Evolutionary conservation across 2,329 filamentous ascomycete species (phyloP).

Genomic region (Aspergillus intermedius): DNA sequence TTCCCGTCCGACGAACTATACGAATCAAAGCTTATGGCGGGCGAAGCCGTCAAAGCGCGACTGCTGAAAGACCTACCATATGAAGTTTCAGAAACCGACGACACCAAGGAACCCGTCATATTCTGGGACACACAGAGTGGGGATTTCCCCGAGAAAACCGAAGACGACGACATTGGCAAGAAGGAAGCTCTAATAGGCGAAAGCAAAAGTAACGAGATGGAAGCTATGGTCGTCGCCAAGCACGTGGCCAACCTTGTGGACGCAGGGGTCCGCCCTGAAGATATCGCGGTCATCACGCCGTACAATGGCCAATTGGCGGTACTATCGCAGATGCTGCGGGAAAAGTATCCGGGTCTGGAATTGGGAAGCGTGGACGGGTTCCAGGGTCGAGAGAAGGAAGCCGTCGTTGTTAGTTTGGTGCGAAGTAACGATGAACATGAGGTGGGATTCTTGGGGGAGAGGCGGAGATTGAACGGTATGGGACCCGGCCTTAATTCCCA

Average conservation of each 20-base stretch:
- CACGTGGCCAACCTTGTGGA: constrained; percentile 72
- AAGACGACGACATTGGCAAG: constrained; percentile 59
- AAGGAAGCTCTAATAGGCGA: constrained; percentile 55
- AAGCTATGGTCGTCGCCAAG: constrained; percentile 70
- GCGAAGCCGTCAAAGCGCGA: constrained; percentile 67
- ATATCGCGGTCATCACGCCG: constrained; percentile 90
- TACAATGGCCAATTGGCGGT: constrained; percentile 91
- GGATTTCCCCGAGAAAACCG: constrained; percentile 75
- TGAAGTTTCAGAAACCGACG: constrained; percentile 69
- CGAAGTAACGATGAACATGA: constrained; percentile 80
- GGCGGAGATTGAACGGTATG: constrained; percentile 83
- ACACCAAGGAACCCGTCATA: constrained; percentile 78
- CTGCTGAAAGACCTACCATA: constrained; percentile 74
- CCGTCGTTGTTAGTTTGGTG: constrained; percentile 87
- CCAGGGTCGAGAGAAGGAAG: constrained; percentile 95
- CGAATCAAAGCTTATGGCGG: constrained; percentile 71
- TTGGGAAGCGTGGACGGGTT: constrained; percentile 97
- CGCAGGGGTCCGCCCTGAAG: constrained; percentile 70
- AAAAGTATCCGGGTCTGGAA: constrained; percentile 75
- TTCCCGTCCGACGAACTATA: constrained; percentile 90
- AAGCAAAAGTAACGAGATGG: constrained; percentile 88
- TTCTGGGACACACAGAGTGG: constrained; percentile 97
- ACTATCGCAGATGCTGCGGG: constrained; percentile 68
- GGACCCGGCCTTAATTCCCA: constrained; percentile 9
- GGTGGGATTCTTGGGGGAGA: constrained; percentile 89